Conservation (phyloP, 2,329 filamentous ascomycete genomes). For the Claviceps pusilla region DNA sequence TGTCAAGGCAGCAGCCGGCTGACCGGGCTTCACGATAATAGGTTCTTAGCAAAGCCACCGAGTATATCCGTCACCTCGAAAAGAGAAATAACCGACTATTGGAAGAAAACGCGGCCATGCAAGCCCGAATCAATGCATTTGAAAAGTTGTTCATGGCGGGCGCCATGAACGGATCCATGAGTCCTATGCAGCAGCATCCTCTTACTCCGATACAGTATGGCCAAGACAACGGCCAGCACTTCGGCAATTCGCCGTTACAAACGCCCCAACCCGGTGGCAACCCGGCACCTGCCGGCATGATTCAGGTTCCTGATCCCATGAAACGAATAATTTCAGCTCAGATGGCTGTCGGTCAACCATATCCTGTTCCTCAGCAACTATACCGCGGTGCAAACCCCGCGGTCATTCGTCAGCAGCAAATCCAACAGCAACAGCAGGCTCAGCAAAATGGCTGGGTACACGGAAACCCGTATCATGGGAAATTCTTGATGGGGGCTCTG, state of each 20-base stretch:
- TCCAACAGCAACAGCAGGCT: constrained; percentile 36
- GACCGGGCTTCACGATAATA: constrained; percentile 15
- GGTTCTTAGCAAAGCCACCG: constrained; percentile 84
- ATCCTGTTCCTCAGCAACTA: constrained; percentile 32
- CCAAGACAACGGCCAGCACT: constrained; percentile 27
- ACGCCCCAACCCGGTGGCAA: constrained; percentile 22
- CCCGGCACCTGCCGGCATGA: constrained; percentile 40
- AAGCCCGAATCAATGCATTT: constrained; percentile 59
- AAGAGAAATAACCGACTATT: constrained; percentile 71
- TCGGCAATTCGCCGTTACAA: constrained; percentile 29
- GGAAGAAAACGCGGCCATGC: constrained; percentile 69
- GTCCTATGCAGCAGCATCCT: constrained; percentile 37
- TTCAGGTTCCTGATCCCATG: constrained; percentile 51
- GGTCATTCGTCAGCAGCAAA: constrained; percentile 39
- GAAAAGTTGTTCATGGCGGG: constrained; percentile 67
- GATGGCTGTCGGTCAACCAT: constrained; percentile 38
- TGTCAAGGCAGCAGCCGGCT: not conserved
- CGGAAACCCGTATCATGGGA: constrained; percentile 44
- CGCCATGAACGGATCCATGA: constrained; percentile 50
- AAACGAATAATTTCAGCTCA: constrained; percentile 46
- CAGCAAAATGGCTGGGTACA: constrained; percentile 40
- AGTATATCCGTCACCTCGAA: constrained; percentile 88
- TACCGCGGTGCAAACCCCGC: constrained; percentile 29
- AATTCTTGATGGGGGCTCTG: constrained; percentile 84
- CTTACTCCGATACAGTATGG: constrained; percentile 37